Evolutionary conservation across 148 eudicot species (phyloP).

Genomic region (Rhododendron williamsianum): DNA sequence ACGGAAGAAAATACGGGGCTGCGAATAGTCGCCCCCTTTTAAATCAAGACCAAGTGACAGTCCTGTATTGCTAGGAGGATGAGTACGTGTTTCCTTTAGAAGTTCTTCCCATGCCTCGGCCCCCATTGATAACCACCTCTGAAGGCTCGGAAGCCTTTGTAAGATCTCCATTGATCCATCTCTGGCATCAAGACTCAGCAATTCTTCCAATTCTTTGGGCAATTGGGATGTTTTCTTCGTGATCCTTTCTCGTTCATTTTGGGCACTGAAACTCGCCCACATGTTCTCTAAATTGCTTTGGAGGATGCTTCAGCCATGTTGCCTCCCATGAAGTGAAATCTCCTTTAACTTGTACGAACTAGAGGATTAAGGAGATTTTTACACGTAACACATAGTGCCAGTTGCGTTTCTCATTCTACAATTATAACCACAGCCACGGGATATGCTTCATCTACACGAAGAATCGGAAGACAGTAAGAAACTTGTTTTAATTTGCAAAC

Average conservation of each 20-base stretch:
- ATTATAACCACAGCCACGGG: no score
- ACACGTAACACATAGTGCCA: background rate
- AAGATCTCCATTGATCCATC: conserved; percentile 21
- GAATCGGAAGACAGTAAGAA: no score
- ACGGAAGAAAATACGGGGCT: no score
- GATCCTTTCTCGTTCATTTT: conserved; percentile 12
- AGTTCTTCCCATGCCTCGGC: conserved; percentile 60
- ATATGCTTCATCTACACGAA: no score
- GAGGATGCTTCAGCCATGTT: conserved; percentile 33
- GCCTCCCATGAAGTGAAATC: background rate
- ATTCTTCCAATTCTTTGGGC: background rate
- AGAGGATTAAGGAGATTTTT: background rate
- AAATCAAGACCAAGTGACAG: background rate
- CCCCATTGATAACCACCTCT: conserved; percentile 78
- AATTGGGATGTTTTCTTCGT: background rate
- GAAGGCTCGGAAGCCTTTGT: conserved; percentile 66
- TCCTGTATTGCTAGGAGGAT: no score
- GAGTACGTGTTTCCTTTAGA: background rate
- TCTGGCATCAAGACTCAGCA: conserved; percentile 35
- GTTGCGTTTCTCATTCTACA: no score
- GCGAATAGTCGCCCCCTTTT: no score
- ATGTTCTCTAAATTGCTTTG: conserved; percentile 52
- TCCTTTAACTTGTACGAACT: background rate
- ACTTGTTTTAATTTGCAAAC: no score
- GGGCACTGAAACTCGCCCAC: conserved; percentile 56